A percentile compares a stretch with the other conserved stretches of the same genome.
These are phyloP conservation scores for Verticillium isaacii DNA, from an alignment of 2,329 filamentous ascomycete species.

Conservation along the genomic window DNA sequence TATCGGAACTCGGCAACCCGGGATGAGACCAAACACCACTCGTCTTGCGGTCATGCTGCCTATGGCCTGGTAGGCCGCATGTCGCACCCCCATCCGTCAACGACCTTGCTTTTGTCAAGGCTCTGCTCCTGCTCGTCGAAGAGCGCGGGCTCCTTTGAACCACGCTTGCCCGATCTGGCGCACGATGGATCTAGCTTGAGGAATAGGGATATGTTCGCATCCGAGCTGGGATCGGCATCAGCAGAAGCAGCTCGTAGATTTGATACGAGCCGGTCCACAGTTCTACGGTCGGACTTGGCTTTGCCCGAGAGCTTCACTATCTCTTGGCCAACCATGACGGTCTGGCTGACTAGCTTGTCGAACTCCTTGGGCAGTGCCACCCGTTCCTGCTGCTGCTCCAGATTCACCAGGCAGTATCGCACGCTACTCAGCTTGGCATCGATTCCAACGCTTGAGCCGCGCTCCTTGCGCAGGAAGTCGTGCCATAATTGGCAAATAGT, in stretches of 20 bases:
- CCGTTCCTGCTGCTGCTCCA: background rate
- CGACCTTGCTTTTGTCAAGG: background rate
- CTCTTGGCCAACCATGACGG: background rate
- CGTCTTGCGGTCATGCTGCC: no score
- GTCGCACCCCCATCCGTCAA: no score
- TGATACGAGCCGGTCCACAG: background rate
- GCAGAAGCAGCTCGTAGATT: background rate
- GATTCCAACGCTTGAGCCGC: slow-evolving; percentile 10
- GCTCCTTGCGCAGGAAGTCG: slow-evolving; percentile 15
- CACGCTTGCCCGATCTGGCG: background rate
- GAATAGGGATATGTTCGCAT: background rate
- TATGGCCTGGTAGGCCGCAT: no score
- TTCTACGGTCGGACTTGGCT: background rate
- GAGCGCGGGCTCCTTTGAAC: background rate
- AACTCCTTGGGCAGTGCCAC: background rate
- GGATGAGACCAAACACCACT: background rate
- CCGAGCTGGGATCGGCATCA: background rate
- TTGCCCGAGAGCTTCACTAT: background rate
- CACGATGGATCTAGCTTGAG: background rate
- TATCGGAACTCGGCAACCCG: background rate
- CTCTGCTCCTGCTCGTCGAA: background rate
- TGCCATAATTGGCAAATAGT: slow-evolving; percentile 22
- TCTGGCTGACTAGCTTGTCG: background rate
- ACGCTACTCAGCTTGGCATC: slow-evolving; percentile 3
- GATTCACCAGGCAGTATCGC: background rate